Evolutionary conservation across 768 basidiomycete genomes (phyloP), one percentile per base, ranked within the genome.

Genomic region (Amylocystis lapponica): DNA sequence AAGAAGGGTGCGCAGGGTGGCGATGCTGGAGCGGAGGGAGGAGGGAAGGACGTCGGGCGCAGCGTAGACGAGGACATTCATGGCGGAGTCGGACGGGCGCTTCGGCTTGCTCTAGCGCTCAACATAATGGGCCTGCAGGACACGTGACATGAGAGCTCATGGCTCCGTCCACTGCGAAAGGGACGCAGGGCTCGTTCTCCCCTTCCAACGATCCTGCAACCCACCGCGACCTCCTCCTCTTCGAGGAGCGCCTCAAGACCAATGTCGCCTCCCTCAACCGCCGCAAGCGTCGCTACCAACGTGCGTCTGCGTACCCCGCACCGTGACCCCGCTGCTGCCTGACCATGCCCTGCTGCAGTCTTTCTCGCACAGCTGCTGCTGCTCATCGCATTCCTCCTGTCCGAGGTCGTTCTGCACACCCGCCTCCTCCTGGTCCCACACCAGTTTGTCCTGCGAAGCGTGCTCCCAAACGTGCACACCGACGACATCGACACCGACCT

Each of bases 211-310:
- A 94, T 61, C 71, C 72, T 39, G 72, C 83, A 11, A 93, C 92
- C 2, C 90, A 86, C 62, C 71, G 86, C 34, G 95, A 99, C 60
- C 68, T 99, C 12, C 74, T 97, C 19, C 68, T 91, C 34, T 97
- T 98, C 47, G 95, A 99, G 66, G 94, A 97, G 60, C 76, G 95
- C n/a, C 78, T 99, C 46, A 96, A 96, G 68, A 85, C 86, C 16
- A 97, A 86, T 57, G 91, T 90, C 5, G 77, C 83, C n/a, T 77
- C 73, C 47, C 69, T 94, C 13, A 83, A 86, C 54, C 74, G 77
- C 22, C 71, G 90, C 43, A 93, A 93, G 63, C 74, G 79, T 21
- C 75, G 86, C 46, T 93, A 93, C 64, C 86, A 91, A 67, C 59
- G 89, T 91, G 58, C 53, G 79, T 73, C 50, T 35, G 34, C 43